Base-by-base conservation (phyloP, 1,284 basidiomycete genomes). In the Tremellales sp. region DNA sequence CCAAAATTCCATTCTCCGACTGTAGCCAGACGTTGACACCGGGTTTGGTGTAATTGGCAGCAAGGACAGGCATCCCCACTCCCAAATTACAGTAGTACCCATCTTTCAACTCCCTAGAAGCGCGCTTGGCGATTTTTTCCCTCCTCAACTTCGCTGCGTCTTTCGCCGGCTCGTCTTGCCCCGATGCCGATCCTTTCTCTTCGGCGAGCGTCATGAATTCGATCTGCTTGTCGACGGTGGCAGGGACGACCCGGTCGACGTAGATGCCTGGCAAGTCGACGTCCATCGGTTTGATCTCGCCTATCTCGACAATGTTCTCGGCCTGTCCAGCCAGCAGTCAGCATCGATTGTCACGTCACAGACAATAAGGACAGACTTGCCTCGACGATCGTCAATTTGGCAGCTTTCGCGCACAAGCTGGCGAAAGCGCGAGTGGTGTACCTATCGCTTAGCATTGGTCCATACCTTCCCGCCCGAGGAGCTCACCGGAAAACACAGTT, bases 1-100 rank as follows among this genome's bases (percentile, higher is more conserved):
- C 91, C 56, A 97, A 78, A 54, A 96, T 87, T 51, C 91, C 91
- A 64, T 97, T 97, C 79, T 97, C 91, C 64, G 87, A 90, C 73
- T 97, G 92, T 63, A 93, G 70, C 87, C 89, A 92, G 33, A 96
- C 89, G 47, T 82, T 82, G n/a, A 89, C 84, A 45, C 83, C 86
- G 43, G 83, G 79, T 41, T 82, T 81, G 46, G 92, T 72, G 75
- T 87, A 86, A 69, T 89, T 83, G 7, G 91, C 89, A 15, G 92
- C 88, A 12, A 96, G 80, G 22, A 89, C 94, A n/a, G 92, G 91
- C 84, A 96, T 96, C 27, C 91, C 91, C 44, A 79, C 76, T 52
- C 72, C 88, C 51, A 88, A 81, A 62, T 84, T 84, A 51, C 81
- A 79, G 62, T 92, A 88, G 77, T 82, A 89, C 4, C 92, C 92